Percentiles rank a stretch among this genome's conserved stretches.
Evolutionary conservation across 2,329 filamentous ascomycete species (phyloP).

Genomic region (Sphaerulina musiva): DNA sequence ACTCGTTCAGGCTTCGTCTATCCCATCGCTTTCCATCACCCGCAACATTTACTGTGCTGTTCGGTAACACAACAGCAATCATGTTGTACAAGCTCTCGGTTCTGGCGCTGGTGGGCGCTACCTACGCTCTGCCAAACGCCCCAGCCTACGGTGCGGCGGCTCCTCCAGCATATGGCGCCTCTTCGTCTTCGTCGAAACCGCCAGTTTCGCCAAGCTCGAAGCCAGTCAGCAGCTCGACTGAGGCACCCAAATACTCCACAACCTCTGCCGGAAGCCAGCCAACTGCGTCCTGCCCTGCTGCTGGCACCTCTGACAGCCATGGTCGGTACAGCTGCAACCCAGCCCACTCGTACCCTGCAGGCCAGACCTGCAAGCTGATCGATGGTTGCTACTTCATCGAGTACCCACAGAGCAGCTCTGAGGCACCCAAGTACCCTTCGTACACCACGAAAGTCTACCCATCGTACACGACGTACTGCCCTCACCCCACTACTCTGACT

Average conservation of each 20-base stretch:
- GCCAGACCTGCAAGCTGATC: conserved; percentile 16
- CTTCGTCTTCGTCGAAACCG: not conserved
- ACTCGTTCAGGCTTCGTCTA: conserved; percentile 2
- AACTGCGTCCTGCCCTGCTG: conserved; percentile 7
- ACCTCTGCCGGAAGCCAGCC: not conserved
- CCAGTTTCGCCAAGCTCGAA: not conserved
- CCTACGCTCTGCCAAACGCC: conserved; percentile 8
- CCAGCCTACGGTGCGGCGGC: not conserved
- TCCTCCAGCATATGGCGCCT: not conserved
- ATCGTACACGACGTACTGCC: conserved; percentile 66
- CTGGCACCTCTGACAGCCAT: conserved; percentile 4
- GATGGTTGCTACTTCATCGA: conserved; percentile 16
- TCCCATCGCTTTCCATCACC: not conserved
- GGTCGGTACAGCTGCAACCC: conserved; percentile 16
- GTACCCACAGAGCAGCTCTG: conserved; percentile 32
- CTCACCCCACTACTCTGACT: conserved; percentile 56
- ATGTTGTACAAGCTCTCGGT: conserved; percentile 14
- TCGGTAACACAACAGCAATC: not conserved
- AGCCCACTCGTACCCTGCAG: conserved; percentile 19
- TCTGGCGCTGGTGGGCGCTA: conserved; percentile 9
- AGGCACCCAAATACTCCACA: not conserved
- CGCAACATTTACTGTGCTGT: not conserved
- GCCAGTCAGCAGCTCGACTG: not conserved
- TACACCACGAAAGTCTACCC: conserved; percentile 54
- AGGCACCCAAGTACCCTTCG: conserved; percentile 14